These are phyloP conservation scores for Boeremia lycopersici DNA, from an alignment of 2,329 filamentous ascomycete species.

Conservation along the genomic window DNA sequence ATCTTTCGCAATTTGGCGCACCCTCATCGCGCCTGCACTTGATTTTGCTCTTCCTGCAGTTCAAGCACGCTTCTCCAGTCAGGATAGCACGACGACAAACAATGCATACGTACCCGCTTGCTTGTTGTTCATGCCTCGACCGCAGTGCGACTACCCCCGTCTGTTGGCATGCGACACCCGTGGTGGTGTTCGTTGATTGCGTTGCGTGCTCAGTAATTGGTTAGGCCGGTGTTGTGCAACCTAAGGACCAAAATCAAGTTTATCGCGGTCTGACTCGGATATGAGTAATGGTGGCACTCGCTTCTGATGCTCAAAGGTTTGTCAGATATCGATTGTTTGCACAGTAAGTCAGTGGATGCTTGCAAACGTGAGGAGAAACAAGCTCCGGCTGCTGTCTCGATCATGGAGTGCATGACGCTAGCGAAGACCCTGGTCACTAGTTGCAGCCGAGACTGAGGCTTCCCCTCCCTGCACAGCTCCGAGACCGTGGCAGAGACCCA, in stretches of 20 bases:
- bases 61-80: constrained; percentile 58
- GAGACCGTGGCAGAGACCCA: not conserved
- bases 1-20: constrained; percentile 65
- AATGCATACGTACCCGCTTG: constrained; percentile 45
- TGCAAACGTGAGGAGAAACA: constrained; percentile 8
- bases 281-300: not conserved
- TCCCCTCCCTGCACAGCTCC: constrained; percentile 1
- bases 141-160: not conserved
- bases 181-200: not conserved
- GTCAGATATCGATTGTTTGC: not conserved
- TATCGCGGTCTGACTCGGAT: not conserved
- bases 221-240: constrained; percentile 4
- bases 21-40: constrained; percentile 62
- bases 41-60: constrained; percentile 71
- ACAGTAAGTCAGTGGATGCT: constrained; percentile 8
- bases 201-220: constrained; percentile 7
- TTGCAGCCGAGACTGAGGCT: constrained; percentile 5
- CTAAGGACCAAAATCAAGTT: not conserved
- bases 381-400: not conserved
- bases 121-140: constrained; percentile 33
- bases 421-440: constrained; percentile 7
- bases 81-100: not conserved
- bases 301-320: not conserved
- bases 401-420: constrained; percentile 1
- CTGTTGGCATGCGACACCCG: constrained; percentile 6